Percentiles rank a stretch among this genome's conserved stretches.
phyloP scores from a whole-genome alignment of 371 early-diverging fungal genomes.

The Umbelopsis sp. region DNA sequence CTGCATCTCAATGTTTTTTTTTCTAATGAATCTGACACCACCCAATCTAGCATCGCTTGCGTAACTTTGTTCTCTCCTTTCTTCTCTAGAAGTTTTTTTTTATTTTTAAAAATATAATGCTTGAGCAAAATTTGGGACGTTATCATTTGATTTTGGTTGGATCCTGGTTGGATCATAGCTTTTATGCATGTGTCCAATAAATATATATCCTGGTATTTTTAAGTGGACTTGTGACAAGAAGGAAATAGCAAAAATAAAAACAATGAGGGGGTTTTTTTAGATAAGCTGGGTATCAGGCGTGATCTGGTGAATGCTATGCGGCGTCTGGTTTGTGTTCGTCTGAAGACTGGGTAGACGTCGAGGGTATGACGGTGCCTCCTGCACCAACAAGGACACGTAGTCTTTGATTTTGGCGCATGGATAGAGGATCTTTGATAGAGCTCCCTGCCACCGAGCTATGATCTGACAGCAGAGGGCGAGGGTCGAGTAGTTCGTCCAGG shows the following conservation, averaged over 20 bases:
- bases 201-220: neutral
- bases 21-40: no score
- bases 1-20: no score
- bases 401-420: conserved; percentile 2
- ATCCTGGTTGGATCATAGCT: neutral
- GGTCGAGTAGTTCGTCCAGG: neutral
- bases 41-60: no score
- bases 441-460: neutral
- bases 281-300: neutral
- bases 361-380: conserved; percentile 1
- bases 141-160: no score
- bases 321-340: conserved; percentile 15
- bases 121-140: neutral
- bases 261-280: no score
- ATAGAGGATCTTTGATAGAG: neutral
- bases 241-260: no score
- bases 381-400: conserved; percentile 1
- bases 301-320: neutral
- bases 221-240: neutral
- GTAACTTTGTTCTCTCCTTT: neutral
- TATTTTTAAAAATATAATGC: neutral
- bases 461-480: conserved; percentile 8
- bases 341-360: neutral
- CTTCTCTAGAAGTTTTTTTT: neutral
- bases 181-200: neutral